Base-by-base conservation (phyloP, 306 rosid species). In the Prunus fruticosa region DNA sequence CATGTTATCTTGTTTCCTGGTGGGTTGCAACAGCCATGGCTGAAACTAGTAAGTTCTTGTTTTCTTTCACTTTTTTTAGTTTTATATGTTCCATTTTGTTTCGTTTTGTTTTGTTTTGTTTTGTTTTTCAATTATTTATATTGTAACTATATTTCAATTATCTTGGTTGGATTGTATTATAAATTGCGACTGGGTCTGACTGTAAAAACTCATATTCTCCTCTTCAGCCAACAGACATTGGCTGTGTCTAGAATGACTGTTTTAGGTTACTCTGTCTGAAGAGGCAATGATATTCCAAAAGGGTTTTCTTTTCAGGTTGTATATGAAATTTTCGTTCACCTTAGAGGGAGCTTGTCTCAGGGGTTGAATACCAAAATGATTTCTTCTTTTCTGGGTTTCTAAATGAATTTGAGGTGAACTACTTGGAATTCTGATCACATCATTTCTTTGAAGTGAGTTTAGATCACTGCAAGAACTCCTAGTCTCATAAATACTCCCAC, bases 21-120 rank as follows among this genome's bases (percentile, higher is more conserved):
- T 81, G 47, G 34, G 58, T 15, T 65, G 78, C 84, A 57, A 6
- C 73, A 16, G 32, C 62, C 56, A 60, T 73, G 78, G 74, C 74
- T 74, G 74, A 72, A 79, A 76, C 74, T 69, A 75, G 85, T 82
- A 80, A 78, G 78, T 79, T 63, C 27, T 61, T 52, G 67, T 41
- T 50, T 53, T 56, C 68, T 49, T 56, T 52, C 72, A 34, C 53
- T 49, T 49, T 9, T 8, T 75, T 57, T 54, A 14, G 34, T 28
- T 51, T 56, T 28, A 41, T 61, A 25, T 68, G 22, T 47, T 45
- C 52, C 18, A 5, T 47, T 19, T 41, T 2, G 14, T 68, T 22
- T 22, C 47, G 11, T 2, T 11, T 20, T 30, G n/a, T n/a, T n/a
- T n/a, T n/a, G n/a, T n/a, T n/a, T n/a, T n/a, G n/a, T n/a, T n/a